Base-by-base conservation (phyloP, 2,329 filamentous ascomycete species). In the Colletotrichum phormii region DNA sequence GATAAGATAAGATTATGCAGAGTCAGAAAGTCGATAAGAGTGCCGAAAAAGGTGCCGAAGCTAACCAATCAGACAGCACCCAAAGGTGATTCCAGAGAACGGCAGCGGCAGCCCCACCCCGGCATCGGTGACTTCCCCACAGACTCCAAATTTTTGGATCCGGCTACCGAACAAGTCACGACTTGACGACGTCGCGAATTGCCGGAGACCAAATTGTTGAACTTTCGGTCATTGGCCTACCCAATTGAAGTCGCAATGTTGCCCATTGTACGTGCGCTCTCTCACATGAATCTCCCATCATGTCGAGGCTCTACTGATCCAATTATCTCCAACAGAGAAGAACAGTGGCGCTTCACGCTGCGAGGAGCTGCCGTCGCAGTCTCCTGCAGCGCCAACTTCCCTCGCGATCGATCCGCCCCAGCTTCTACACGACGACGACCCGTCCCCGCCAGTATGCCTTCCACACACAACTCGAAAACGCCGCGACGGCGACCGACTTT, bases 381-480 rank as follows among this genome's bases (percentile, higher is more conserved):
- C 42, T 92, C 66, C 86, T 87, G 37, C 86, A 90, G 26, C 33
- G 72, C 67, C 71, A 67, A 15, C 31, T 71, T 22, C 58, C 61
- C 51, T 53, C 66, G 9, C 71, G 65, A 69, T 51, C 55, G n/a
- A 61, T 64, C 2, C 66, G 42, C 22, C 53, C 64, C 15, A 70
- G 66, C 13, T 67, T 71, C 61, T 73, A 68, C 35, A 64, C 58
- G 64, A 64, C 71, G 1, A 37, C 67, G 29, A 51, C 65, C 29
- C 78, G 79, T 64, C 62, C 66, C 33, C 79, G 80, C 66, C 86
- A 86, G 75, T 85, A 90, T 79, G 88, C 87, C 71, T 94, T 94
- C 78, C 90, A 90, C 71, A 88, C 91, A 2, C 89, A 93, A 79
- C 85, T 90, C 68, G 88, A 92, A 72, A 88, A 88, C 75, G 82